These are phyloP conservation scores for Cylindrodendrum hubeiense DNA, from an alignment of 2,329 filamentous ascomycete genomes.

Conservation along the genomic window DNA sequence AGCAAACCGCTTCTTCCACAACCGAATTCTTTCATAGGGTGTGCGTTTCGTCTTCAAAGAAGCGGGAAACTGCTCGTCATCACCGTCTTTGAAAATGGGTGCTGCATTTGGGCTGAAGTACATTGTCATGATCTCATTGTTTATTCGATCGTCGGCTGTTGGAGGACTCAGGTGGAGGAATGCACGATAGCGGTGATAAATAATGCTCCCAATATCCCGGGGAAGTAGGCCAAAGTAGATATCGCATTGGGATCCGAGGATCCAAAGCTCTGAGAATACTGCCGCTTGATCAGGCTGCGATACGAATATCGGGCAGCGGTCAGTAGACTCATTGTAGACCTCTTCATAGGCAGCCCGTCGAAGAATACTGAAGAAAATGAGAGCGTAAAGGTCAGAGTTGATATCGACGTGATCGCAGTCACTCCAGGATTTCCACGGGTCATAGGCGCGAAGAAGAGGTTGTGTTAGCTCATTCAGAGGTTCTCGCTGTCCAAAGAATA, in stretches of 20 bases:
- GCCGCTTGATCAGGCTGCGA: slow-evolving; percentile 35
- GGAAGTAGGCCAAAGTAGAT: slow-evolving; percentile 34
- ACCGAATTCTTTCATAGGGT: slow-evolving; percentile 13
- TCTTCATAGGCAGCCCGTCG: slow-evolving; percentile 33
- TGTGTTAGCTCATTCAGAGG: slow-evolving; percentile 3
- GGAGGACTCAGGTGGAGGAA: slow-evolving; percentile 25
- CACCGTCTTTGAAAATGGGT: not conserved
- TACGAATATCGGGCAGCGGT: slow-evolving; percentile 33
- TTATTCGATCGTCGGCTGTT: slow-evolving; percentile 20
- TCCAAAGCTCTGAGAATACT: slow-evolving; percentile 36
- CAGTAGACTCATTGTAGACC: slow-evolving; percentile 34
- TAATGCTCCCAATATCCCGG: slow-evolving; percentile 28
- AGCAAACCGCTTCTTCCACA: slow-evolving; percentile 32
- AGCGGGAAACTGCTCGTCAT: not conserved
- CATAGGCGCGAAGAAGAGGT: slow-evolving; percentile 9
- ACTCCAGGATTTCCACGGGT: slow-evolving; percentile 12
- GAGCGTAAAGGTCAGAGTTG: slow-evolving; percentile 30
- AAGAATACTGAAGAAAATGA: slow-evolving; percentile 28
- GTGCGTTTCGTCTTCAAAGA: slow-evolving; percentile 11
- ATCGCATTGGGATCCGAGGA: slow-evolving; percentile 34
- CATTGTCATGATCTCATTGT: slow-evolving; percentile 39
- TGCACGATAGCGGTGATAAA: slow-evolving; percentile 24
- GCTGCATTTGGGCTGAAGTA: slow-evolving; percentile 28
- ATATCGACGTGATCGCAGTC: slow-evolving; percentile 22
- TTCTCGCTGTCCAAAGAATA: slow-evolving; percentile 26